These are phyloP conservation scores for Rhipidocladum racemiflorum DNA, from an alignment of 176 grass and related monocot species.

Conservation along the genomic window DNA sequence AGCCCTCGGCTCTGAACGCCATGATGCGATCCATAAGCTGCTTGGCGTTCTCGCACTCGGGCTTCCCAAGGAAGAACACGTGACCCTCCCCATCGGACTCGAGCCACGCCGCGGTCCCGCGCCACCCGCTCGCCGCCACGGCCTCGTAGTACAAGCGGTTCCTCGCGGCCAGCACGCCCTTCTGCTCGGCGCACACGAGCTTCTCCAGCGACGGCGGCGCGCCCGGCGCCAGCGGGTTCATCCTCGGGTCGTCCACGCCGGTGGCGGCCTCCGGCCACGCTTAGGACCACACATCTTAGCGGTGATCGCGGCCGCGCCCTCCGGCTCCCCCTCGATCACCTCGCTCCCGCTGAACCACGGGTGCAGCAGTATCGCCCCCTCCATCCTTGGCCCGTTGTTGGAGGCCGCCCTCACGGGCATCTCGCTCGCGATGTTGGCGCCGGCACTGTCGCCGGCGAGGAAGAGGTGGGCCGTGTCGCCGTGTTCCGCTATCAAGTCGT, in stretches of 20 bases:
- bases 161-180: slow-evolving; percentile 41
- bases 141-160: slow-evolving; percentile 38
- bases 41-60: slow-evolving; percentile 40
- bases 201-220: slow-evolving; percentile 14
- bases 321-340: slow-evolving; percentile 26
- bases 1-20: slow-evolving; percentile 26
- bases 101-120: slow-evolving; percentile 36
- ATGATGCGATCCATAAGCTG: slow-evolving; percentile 29
- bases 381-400: slow-evolving; percentile 7
- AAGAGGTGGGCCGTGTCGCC: slow-evolving; percentile 48
- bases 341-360: slow-evolving; percentile 48
- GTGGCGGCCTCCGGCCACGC: slow-evolving; percentile 26
- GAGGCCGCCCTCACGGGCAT: slow-evolving; percentile 29
- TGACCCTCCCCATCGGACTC: slow-evolving; percentile 44
- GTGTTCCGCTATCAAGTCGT: slow-evolving; percentile 46
- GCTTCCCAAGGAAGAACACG: slow-evolving; percentile 43
- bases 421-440: slow-evolving; percentile 63
- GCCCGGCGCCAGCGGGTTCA: slow-evolving; percentile 40
- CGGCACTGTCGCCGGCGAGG: slow-evolving; percentile 59
- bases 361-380: slow-evolving; percentile 50
- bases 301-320: neutral
- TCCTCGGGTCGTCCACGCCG: slow-evolving; percentile 50
- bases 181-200: slow-evolving; percentile 33
- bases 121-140: slow-evolving; percentile 47
- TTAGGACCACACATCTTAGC: slow-evolving; percentile 46